Percentiles rank a stretch among this genome's conserved stretches.
Conservation (phyloP, 129 eudicot species). For the Flaveria bidentis region DNA sequence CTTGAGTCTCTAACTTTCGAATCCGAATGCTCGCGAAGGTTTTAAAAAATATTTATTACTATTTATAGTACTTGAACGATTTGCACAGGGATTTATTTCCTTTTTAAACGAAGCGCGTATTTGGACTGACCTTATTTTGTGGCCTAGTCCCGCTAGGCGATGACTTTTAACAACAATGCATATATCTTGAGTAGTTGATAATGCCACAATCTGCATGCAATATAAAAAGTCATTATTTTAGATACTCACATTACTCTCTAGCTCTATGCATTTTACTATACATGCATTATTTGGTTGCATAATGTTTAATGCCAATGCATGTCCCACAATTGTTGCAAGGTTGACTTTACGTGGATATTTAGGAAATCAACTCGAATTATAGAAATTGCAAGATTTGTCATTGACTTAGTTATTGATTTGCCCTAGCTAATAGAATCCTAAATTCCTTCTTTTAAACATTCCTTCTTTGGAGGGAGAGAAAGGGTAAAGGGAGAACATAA, state of each 20-base stretch:
- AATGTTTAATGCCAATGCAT: not conserved
- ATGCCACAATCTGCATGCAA: not conserved
- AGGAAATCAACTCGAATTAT: not conserved
- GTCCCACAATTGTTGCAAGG: not conserved
- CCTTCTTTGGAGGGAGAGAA: not conserved
- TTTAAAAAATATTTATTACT: too few species aligned
- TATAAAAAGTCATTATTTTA: not conserved
- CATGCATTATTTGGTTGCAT: not conserved
- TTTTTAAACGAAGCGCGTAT: too few species aligned
- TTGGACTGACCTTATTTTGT: too few species aligned
- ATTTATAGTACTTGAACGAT: too few species aligned
- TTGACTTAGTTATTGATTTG: not conserved
- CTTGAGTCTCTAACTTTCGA: too few species aligned
- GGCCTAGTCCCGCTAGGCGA: too few species aligned
- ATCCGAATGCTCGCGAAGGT: too few species aligned
- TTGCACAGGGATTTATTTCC: too few species aligned
- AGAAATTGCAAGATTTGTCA: not conserved
- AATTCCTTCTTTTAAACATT: not conserved
- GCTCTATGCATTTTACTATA: not conserved
- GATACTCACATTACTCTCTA: constrained; percentile 5
- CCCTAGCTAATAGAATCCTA: not conserved
- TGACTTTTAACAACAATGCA: too few species aligned
- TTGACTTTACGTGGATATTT: constrained; percentile 7
- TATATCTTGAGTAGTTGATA: not conserved
- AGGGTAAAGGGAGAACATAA: constrained; percentile 1